Evolutionary conservation across 495 filamentous ascomycete genomes (phyloP).

Genomic region (Hypoxylon crocopeplum): DNA sequence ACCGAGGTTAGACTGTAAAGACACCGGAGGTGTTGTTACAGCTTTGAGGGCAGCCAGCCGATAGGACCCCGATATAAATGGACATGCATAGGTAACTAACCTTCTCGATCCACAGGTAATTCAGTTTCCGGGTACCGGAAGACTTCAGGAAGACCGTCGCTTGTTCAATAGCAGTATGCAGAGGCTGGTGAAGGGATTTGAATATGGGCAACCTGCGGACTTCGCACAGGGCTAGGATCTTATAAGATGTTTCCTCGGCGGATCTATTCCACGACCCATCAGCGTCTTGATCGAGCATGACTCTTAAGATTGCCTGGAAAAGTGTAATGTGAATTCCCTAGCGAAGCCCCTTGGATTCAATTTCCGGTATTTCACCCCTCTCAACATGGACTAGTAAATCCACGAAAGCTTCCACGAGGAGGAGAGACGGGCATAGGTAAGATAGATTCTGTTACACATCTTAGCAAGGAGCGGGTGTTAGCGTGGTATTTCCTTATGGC

Average conservation of each 20-base stretch:
- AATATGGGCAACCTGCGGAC: not conserved
- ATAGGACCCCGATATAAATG: not conserved
- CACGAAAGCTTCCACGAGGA: not conserved
- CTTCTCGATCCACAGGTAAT: not conserved
- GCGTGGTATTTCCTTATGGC: no score
- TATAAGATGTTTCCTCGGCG: not conserved
- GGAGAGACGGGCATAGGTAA: not conserved
- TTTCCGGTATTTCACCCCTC: not conserved
- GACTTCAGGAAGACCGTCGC: not conserved
- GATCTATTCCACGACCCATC: not conserved
- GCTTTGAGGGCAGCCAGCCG: not conserved
- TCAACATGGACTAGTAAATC: not conserved
- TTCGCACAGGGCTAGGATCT: not conserved
- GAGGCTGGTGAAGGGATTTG: not conserved
- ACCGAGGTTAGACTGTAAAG: no score
- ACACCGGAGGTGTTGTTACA: no score
- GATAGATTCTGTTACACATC: not conserved
- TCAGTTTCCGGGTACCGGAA: not conserved
- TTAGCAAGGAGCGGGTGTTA: no score
- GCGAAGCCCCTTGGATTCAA: not conserved
- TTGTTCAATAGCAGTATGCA: not conserved
- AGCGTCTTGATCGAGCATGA: not conserved
- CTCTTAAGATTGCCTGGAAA: not conserved
- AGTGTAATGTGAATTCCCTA: not conserved
- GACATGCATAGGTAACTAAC: not conserved